These are phyloP conservation scores for Penicillium longicatenatum DNA, from an alignment of 495 filamentous ascomycete genomes.

Conservation along the genomic window DNA sequence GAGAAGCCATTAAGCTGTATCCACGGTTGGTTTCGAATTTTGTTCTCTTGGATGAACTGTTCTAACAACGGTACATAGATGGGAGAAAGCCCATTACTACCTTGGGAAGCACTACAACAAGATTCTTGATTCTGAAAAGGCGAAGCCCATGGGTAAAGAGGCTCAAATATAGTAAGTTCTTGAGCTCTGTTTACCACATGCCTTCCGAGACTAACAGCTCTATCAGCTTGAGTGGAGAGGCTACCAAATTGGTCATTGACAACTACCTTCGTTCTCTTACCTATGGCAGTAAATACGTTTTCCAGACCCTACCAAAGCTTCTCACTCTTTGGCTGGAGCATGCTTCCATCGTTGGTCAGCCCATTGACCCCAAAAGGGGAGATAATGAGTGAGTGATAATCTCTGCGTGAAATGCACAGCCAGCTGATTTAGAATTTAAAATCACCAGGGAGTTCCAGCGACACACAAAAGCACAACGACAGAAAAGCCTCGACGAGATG, in stretches of 20 bases:
- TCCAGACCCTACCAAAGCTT: conserved; percentile 86
- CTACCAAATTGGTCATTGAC: conserved; percentile 84
- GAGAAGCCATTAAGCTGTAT: conserved; percentile 48
- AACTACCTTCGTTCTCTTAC: conserved; percentile 86
- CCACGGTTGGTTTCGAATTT: conserved; percentile 29
- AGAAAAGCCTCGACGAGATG: conserved; percentile 66
- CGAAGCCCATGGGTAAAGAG: conserved; percentile 67
- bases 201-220: conserved; percentile 5
- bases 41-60: not conserved
- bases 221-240: conserved; percentile 67
- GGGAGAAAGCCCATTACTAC: conserved; percentile 98
- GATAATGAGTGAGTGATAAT: conserved; percentile 49
- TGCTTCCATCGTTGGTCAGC: conserved; percentile 69
- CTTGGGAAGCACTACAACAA: conserved; percentile 98
- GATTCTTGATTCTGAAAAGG: conserved; percentile 84
- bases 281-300: conserved; percentile 91
- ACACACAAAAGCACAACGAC: conserved; percentile 57
- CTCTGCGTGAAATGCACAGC: not conserved
- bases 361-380: conserved; percentile 66
- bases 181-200: no score
- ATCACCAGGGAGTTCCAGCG: conserved; percentile 54
- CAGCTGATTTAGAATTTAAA: not conserved
- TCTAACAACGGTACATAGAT: conserved; percentile 47
- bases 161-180: conserved; percentile 50
- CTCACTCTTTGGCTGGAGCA: conserved; percentile 94